These are phyloP conservation scores for Nakazawaea pomicola DNA, from an alignment of 805 yeast genomes.

Conservation along the genomic window DNA sequence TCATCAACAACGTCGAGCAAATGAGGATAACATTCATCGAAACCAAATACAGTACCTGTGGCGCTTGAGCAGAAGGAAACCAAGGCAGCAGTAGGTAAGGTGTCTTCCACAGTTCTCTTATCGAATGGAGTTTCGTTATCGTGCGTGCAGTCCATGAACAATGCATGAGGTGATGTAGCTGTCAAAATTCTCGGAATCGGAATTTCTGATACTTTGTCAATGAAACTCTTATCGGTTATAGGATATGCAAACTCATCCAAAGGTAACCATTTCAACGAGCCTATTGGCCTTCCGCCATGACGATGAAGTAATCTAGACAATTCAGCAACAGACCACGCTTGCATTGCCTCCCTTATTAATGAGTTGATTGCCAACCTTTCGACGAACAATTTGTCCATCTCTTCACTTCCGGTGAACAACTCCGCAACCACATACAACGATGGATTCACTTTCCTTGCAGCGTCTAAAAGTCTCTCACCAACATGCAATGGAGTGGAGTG, in stretches of 20 bases:
- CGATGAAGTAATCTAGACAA: conserved; percentile 80
- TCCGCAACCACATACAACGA: conserved; percentile 92
- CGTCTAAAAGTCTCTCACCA: conserved; percentile 82
- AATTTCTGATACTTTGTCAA: conserved; percentile 49
- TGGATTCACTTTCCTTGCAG: conserved; percentile 81
- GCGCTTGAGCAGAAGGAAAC: conserved; percentile 93
- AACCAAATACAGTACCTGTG: conserved; percentile 90
- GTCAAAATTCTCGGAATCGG: conserved; percentile 63
- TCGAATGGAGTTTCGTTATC: conserved; percentile 89
- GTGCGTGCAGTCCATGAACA: conserved; percentile 97
- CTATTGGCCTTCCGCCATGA: conserved; percentile 95
- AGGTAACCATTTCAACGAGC: conserved; percentile 80
- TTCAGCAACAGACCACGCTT: conserved; percentile 85
- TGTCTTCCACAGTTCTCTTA: conserved; percentile 89
- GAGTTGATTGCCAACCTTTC: conserved; percentile 88
- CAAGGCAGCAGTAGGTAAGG: conserved; percentile 90
- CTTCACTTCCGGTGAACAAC: conserved; percentile 88
- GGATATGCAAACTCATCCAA: conserved; percentile 71
- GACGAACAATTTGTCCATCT: conserved; percentile 83
- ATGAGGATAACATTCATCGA: conserved; percentile 85
- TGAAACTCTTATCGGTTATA: conserved; percentile 28
- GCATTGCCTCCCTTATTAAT: conserved; percentile 94
- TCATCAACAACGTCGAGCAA: conserved; percentile 80
- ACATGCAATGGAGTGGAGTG: conserved; percentile 96
- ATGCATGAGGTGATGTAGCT: conserved; percentile 80